Conservation (phyloP, 495 filamentous ascomycete genomes). For the Penicillium flavigenum region DNA sequence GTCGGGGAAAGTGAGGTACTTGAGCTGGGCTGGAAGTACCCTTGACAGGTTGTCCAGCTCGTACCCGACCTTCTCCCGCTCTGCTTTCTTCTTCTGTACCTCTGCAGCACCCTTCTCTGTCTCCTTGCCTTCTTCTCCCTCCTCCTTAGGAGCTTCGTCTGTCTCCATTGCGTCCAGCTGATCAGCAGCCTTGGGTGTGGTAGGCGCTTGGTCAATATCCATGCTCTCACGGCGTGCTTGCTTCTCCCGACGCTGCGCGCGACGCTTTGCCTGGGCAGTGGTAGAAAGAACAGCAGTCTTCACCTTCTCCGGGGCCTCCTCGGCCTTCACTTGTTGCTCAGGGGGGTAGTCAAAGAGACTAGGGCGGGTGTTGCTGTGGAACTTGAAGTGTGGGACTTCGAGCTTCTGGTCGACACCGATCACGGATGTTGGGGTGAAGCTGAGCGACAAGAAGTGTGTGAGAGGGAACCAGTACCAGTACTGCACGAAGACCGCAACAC, state of each 20-base stretch:
- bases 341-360: conserved; percentile 98
- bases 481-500: conserved; percentile 97
- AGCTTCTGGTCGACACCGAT: conserved; percentile 92
- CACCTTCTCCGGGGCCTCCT: conserved; percentile 90
- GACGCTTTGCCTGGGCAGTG: conserved; percentile 92
- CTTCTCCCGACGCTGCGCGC: conserved; percentile 72
- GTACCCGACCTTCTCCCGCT: conserved; percentile 96
- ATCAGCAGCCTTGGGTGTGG: conserved; percentile 70
- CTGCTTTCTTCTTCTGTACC: conserved; percentile 72
- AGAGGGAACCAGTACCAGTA: conserved; percentile 99
- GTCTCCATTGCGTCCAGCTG: conserved; percentile 85
- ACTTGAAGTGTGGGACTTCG: conserved; percentile 93
- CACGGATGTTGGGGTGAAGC: conserved; percentile 90
- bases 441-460: conserved; percentile 93
- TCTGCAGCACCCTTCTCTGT: conserved; percentile 61
- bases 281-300: conserved; percentile 96
- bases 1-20: conserved; percentile 86
- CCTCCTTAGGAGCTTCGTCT: conserved; percentile 66
- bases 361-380: conserved; percentile 88
- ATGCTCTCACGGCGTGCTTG: conserved; percentile 77
- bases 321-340: conserved; percentile 88
- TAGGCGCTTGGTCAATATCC: conserved; percentile 78
- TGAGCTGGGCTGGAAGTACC: conserved; percentile 88
- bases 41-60: conserved; percentile 96
- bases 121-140: conserved; percentile 59